Evolutionary conservation across 73 alveolate species (phyloP).

Genomic region (Halteria grandinella): DNA sequence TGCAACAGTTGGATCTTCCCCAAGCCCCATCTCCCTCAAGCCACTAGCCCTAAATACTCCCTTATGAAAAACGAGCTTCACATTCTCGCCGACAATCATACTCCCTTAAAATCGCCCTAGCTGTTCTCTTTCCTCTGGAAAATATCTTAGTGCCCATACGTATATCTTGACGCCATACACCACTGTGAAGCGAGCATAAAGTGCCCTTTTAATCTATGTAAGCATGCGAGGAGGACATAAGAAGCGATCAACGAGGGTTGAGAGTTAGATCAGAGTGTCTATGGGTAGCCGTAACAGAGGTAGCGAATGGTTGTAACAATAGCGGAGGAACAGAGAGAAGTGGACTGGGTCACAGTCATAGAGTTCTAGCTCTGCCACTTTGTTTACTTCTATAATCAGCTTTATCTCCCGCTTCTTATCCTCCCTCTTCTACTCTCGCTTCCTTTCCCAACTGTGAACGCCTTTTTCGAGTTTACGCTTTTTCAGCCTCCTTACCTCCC

Average conservation of each 20-base stretch:
- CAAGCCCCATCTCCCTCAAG: not conserved
- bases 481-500: not conserved
- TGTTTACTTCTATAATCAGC: not conserved
- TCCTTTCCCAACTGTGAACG: not conserved
- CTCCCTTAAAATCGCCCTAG: not conserved
- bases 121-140: not conserved
- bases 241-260: constrained; percentile 8
- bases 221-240: not conserved
- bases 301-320: not conserved
- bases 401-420: not conserved
- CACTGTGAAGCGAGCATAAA: not conserved
- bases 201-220: not conserved
- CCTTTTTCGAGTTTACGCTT: too few species aligned
- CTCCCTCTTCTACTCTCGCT: not conserved
- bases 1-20: not conserved
- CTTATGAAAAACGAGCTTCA: constrained; percentile 1
- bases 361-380: not conserved
- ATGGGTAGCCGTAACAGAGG: not conserved
- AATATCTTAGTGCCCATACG: not conserved
- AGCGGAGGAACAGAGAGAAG: not conserved
- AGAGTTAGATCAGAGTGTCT: not conserved
- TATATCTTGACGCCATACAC: not conserved
- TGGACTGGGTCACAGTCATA: not conserved
- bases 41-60: constrained; percentile 10
- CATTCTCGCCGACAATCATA: not conserved